phyloP scores from a whole-genome alignment of 1,284 basidiomycete species.

The Boletus smithii region DNA sequence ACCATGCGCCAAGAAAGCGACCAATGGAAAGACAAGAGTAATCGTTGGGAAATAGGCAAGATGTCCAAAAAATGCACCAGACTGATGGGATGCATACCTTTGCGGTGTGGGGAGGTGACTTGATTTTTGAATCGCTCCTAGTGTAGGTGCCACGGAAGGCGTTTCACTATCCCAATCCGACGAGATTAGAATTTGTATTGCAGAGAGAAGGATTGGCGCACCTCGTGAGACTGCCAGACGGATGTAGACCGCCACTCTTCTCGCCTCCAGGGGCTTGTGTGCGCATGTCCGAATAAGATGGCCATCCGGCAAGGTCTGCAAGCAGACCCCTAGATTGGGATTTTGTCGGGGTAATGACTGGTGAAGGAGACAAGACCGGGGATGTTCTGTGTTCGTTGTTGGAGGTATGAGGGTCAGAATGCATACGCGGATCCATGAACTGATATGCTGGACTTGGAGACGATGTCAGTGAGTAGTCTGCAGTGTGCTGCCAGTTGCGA shows the following conservation, averaged over 20 bases:
- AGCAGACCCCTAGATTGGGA: slow-evolving; percentile 9
- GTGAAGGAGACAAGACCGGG: slow-evolving; percentile 5
- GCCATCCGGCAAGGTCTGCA: slow-evolving; percentile 17
- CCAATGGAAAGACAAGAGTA: slow-evolving; percentile 5
- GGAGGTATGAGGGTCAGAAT: slow-evolving; percentile 6
- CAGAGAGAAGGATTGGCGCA: slow-evolving; percentile 13
- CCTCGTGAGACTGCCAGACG: slow-evolving; percentile 12
- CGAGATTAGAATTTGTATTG: not conserved
- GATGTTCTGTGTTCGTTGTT: slow-evolving; percentile 3
- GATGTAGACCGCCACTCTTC: slow-evolving; percentile 5
- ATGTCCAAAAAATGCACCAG: not conserved
- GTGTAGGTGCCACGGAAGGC: slow-evolving; percentile 1
- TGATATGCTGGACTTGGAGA: not conserved
- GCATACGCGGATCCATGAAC: slow-evolving; percentile 9
- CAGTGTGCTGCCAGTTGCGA: too few species aligned
- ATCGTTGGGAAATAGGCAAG: not conserved
- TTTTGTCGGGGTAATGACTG: slow-evolving; percentile 14
- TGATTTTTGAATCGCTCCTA: slow-evolving; percentile 10
- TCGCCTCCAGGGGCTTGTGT: slow-evolving; percentile 18
- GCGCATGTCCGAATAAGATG: slow-evolving; percentile 17
- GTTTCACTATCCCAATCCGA: slow-evolving; percentile 10
- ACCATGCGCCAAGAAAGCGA: slow-evolving; percentile 3
- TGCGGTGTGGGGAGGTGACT: slow-evolving; percentile 30
- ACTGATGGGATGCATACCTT: slow-evolving; percentile 13
- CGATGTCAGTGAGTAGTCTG: not conserved